A percentile compares a stretch with the other conserved stretches of the same genome.
Evolutionary conservation across 345 rosid species (phyloP).

Genomic region (Rhizophora mangle): DNA sequence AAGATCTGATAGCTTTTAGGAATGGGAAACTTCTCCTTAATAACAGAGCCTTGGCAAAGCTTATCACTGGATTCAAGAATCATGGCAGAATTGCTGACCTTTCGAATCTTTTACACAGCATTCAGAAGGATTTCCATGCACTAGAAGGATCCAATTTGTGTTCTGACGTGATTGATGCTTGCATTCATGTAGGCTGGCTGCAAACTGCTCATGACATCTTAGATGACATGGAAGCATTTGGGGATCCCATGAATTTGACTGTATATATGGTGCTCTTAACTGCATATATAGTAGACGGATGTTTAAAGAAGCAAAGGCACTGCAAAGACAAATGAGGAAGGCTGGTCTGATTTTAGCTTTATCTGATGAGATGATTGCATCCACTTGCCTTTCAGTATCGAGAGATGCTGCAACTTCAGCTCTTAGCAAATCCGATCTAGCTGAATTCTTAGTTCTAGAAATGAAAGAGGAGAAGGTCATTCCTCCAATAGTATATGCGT

Average conservation of each 20-base stretch:
- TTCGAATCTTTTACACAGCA: constrained; percentile 47
- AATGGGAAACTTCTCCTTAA: constrained; percentile 50
- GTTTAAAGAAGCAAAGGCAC: constrained; percentile 60
- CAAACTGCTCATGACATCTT: constrained; percentile 86
- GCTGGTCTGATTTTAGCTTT: constrained; percentile 37
- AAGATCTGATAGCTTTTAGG: constrained; percentile 38
- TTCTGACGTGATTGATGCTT: constrained; percentile 54
- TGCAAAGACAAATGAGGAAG: constrained; percentile 53
- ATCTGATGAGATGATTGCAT: constrained; percentile 29
- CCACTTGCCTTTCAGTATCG: constrained; percentile 16
- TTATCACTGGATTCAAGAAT: constrained; percentile 56
- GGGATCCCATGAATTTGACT: constrained; percentile 33
- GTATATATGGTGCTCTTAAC: constrained; percentile 45
- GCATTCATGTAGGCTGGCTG: constrained; percentile 61
- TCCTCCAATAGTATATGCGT: constrained; percentile 40
- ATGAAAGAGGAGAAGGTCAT: constrained; percentile 30
- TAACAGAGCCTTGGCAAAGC: constrained; percentile 58
- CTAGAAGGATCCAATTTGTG: constrained; percentile 32
- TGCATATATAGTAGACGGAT: constrained; percentile 50
- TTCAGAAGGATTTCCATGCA: constrained; percentile 25
- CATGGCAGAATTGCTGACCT: constrained; percentile 46
- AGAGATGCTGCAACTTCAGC: too few species aligned
- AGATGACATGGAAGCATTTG: constrained; percentile 65
- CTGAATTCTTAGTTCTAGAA: constrained; percentile 41
- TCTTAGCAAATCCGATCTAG: constrained; percentile 20